Evolutionary conservation across 345 rosid species (phyloP).

Genomic region (Syzygium grande): DNA sequence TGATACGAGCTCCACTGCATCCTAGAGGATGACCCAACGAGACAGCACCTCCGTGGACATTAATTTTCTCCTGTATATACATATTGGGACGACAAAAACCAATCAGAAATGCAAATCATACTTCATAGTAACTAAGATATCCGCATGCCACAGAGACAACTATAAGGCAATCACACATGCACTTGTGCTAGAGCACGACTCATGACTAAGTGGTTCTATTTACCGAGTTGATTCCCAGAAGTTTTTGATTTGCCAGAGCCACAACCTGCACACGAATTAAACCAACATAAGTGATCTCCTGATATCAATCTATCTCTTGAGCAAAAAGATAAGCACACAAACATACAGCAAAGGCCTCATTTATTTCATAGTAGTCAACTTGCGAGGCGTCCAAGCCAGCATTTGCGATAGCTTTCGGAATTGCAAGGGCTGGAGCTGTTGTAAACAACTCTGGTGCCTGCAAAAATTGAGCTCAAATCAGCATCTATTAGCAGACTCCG

Average conservation of each 20-base stretch:
- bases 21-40: conserved; percentile 97
- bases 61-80: conserved; percentile 63
- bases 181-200: background rate
- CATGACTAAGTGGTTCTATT: conserved; percentile 16
- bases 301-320: background rate
- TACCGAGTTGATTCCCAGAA: conserved; percentile 73
- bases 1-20: conserved; percentile 97
- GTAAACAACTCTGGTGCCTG: conserved; percentile 96
- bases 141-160: background rate
- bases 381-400: conserved; percentile 80
- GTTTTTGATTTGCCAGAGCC: conserved; percentile 82
- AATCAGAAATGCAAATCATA: background rate
- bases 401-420: conserved; percentile 83
- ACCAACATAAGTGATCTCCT: background rate
- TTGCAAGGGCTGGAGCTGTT: conserved; percentile 92
- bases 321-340: background rate
- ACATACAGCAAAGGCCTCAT: conserved; percentile 96
- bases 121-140: background rate
- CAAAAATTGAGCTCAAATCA: conserved; percentile 12
- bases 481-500: conserved; percentile 1
- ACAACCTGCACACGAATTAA: conserved; percentile 51
- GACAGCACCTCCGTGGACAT: conserved; percentile 95
- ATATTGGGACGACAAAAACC: background rate
- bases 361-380: conserved; percentile 89
- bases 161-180: background rate